Conservation (phyloP, 768 basidiomycete species). For the Holtermannia corniformis region DNA sequence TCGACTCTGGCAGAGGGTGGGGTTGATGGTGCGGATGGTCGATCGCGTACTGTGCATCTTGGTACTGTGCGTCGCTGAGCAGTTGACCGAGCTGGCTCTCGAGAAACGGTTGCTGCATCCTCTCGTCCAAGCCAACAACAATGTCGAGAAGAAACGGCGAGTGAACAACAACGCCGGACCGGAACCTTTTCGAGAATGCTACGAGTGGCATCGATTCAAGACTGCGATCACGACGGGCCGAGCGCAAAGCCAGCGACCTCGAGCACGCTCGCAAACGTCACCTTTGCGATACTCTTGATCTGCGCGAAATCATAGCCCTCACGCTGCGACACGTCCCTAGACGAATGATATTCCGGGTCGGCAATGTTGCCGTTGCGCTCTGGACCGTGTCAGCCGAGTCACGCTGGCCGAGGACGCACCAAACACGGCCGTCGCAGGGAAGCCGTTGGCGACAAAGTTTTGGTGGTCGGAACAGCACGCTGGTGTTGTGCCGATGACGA, state of each 20-base stretch:
- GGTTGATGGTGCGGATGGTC: neutral
- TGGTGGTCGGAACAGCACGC: conserved; percentile 91
- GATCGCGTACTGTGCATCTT: neutral
- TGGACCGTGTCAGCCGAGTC: neutral
- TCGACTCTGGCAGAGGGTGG: neutral
- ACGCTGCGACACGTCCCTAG: conserved; percentile 69
- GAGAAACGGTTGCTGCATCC: neutral
- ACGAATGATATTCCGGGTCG: conserved; percentile 43
- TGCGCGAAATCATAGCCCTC: conserved; percentile 76
- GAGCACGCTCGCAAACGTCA: conserved; percentile 66
- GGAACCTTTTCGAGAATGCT: neutral
- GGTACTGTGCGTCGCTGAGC: too few relatives aligned
- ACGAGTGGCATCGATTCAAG: neutral
- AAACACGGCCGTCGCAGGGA: conserved; percentile 76
- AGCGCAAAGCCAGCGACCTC: conserved; percentile 51
- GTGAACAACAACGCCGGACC: too few relatives aligned
- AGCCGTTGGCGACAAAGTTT: conserved; percentile 58
- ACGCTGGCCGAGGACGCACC: neutral
- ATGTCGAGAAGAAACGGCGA: neutral
- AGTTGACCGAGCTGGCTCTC: neutral
- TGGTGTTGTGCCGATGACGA: conserved; percentile 41
- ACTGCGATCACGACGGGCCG: conserved; percentile 28
- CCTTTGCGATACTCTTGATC: conserved; percentile 72
- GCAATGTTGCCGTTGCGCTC: conserved; percentile 76
- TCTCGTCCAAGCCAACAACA: too few relatives aligned